These are phyloP conservation scores for Arthrobotrys entomopaga DNA, from an alignment of 2,329 filamentous ascomycete species.

Conservation along the genomic window DNA sequence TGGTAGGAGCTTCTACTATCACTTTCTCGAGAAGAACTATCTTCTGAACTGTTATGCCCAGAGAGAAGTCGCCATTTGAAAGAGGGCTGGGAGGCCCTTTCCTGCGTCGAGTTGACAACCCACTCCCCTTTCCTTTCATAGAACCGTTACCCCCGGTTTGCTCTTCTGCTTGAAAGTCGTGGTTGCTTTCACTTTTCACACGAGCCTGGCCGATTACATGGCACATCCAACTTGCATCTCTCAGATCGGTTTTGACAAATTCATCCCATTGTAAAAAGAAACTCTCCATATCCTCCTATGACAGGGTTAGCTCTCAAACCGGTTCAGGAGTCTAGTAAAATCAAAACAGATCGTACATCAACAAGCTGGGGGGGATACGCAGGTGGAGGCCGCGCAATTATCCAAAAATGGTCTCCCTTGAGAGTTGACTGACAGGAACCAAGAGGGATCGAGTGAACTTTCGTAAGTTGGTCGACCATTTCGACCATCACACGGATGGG, in stretches of 20 bases:
- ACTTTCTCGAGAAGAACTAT: slow-evolving; percentile 54
- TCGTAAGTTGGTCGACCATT: slow-evolving; percentile 44
- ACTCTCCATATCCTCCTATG: slow-evolving; percentile 54
- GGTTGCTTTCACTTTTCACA: slow-evolving; percentile 49
- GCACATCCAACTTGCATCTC: slow-evolving; percentile 47
- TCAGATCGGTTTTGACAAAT: slow-evolving; percentile 52
- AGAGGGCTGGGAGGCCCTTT: slow-evolving; percentile 38
- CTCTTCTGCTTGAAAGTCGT: slow-evolving; percentile 27
- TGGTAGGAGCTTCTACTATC: slow-evolving; percentile 43
- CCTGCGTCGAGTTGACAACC: slow-evolving; percentile 34
- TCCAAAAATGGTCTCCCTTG: slow-evolving; percentile 54
- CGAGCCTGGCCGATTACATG: slow-evolving; percentile 53
- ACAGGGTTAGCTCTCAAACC: not conserved
- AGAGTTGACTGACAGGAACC: slow-evolving; percentile 40
- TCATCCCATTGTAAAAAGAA: slow-evolving; percentile 55
- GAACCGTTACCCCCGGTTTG: slow-evolving; percentile 32
- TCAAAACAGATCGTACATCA: slow-evolving; percentile 26
- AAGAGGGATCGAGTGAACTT: slow-evolving; percentile 49
- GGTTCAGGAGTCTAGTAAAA: not conserved
- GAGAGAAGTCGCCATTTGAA: slow-evolving; percentile 52
- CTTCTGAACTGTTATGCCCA: slow-evolving; percentile 54
- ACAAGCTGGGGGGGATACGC: slow-evolving; percentile 53
- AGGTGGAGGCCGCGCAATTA: slow-evolving; percentile 48
- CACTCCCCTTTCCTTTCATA: slow-evolving; percentile 39
- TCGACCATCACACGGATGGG: slow-evolving; percentile 51